Evolutionary conservation across 805 yeast genomes (phyloP), one percentile per base, ranked within the genome.

Genomic region (Candida takata): DNA sequence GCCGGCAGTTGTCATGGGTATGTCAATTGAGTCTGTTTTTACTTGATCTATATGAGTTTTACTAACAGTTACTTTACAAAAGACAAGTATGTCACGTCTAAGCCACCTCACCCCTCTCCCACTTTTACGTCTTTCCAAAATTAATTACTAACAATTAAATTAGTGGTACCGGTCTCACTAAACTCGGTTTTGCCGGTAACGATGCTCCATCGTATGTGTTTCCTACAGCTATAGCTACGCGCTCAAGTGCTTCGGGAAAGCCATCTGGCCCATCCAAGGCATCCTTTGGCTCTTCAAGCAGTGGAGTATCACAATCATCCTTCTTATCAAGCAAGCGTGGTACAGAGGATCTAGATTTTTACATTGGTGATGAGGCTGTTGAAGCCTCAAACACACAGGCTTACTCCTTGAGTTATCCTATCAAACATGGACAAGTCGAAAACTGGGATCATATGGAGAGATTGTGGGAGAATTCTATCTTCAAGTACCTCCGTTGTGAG

Each of bases 391-490:
- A 77, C 50, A 95, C 95, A 6, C 86, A 95, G 44, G 70, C 85
- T 20, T 92, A 92, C 62, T 81, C 88, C 20, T 67, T 92, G 40
- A 75, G 78, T 44, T 92, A 92, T 55, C 98, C 98, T 14, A 87
- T 92, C 42, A 82, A 87, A 61, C 98, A 92, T 57, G 98, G 98
- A 18, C 98, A 92, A 67, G 83, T 92, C 44, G 98, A 92, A 61
- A 86, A 92, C 61, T 92, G 98, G 98, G 98, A 92, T 65, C 97
- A 92, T 57, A 92, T 92, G 98, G 98, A 92, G 62, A 74, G 98
- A 58, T 90, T 87, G 62, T 92, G 98, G 98, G 97, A 92, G 57
- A 84, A 84, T 54, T 85, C 95, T 31, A 88, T 92, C 54, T 92
- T 92, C 69, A 90, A 92, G 65, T 92, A 92, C 59, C 72, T 92